Percentiles rank a stretch among this genome's conserved stretches.
These are phyloP conservation scores for Neurospora sp. DNA, from an alignment of 495 filamentous ascomycete genomes.

Conservation along the genomic window DNA sequence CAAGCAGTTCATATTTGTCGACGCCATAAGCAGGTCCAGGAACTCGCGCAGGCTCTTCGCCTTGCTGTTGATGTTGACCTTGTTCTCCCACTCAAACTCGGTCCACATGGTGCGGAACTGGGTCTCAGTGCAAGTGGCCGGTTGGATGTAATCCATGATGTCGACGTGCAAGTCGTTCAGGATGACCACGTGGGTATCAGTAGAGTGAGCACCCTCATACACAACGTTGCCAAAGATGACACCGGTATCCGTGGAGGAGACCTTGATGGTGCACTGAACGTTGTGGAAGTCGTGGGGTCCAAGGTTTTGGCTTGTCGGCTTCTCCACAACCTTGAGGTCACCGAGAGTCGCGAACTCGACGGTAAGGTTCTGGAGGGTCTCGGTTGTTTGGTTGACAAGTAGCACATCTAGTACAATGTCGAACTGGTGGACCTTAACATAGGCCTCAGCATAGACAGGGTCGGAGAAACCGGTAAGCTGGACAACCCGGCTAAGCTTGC, in stretches of 20 bases:
- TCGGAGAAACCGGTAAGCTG: slow-evolving; percentile 98
- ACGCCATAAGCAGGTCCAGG: slow-evolving; percentile 89
- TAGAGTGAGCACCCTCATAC: slow-evolving; percentile 91
- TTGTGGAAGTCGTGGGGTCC: slow-evolving; percentile 94
- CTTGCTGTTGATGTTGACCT: slow-evolving; percentile 98
- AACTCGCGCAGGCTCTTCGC: slow-evolving; percentile 88
- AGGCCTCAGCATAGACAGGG: slow-evolving; percentile 94
- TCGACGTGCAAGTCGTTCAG: slow-evolving; percentile 98
- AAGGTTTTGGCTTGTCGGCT: slow-evolving; percentile 90
- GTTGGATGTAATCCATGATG: slow-evolving; percentile 99
- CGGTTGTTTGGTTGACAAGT: slow-evolving; percentile 93
- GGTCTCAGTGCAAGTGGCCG: slow-evolving; percentile 91
- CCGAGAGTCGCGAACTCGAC: slow-evolving; percentile 97
- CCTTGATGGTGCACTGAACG: slow-evolving; percentile 98
- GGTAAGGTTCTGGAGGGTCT: slow-evolving; percentile 92
- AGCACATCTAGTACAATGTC: slow-evolving; percentile 97
- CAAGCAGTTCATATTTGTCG: slow-evolving; percentile 96
- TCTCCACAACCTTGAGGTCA: slow-evolving; percentile 95
- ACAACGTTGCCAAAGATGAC: slow-evolving; percentile 99
- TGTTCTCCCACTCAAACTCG: slow-evolving; percentile 99
- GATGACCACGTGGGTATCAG: slow-evolving; percentile 95
- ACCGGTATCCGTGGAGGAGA: slow-evolving; percentile 94
- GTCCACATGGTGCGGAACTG: slow-evolving; percentile 99
- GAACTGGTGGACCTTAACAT: slow-evolving; percentile 98
- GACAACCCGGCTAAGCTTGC: slow-evolving; percentile 91